Percentiles rank a stretch among this genome's conserved stretches.
phyloP scores from a whole-genome alignment of 306 rosid genomes.

The Cicer cuneatum region DNA sequence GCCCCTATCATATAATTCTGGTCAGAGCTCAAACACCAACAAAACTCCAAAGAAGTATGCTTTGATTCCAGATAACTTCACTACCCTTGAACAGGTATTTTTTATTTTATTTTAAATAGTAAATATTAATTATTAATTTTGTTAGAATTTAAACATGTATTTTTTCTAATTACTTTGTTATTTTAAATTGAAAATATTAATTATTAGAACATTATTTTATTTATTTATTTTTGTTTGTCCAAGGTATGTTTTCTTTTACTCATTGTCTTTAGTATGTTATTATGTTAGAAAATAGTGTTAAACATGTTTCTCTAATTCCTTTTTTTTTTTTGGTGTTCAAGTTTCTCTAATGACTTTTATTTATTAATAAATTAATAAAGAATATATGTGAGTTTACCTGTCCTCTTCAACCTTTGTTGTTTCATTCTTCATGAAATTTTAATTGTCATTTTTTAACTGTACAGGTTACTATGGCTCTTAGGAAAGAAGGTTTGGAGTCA shows the following conservation, averaged over 20 bases:
- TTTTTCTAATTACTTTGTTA: not conserved
- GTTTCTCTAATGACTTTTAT: too few species aligned
- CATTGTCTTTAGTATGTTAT: too few species aligned
- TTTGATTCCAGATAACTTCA: slow-evolving; percentile 64
- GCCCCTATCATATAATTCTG: not conserved
- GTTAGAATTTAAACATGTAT: too few species aligned
- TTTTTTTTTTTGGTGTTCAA: too few species aligned
- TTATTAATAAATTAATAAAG: too few species aligned
- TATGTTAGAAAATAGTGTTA: too few species aligned
- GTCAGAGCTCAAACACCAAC: slow-evolving; percentile 31
- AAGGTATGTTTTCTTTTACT: too few species aligned
- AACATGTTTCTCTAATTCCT: too few species aligned
- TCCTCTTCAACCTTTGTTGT: too few species aligned
- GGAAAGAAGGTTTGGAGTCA: slow-evolving; percentile 85
- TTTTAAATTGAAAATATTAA: not conserved
- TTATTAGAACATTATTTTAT: not conserved
- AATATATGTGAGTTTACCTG: too few species aligned
- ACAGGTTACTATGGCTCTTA: slow-evolving; percentile 74
- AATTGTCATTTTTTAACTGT: slow-evolving; percentile 5
- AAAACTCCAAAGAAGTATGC: slow-evolving; percentile 55
- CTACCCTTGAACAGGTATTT: slow-evolving; percentile 66
- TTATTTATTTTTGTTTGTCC: too few species aligned
- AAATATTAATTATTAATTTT: not conserved
- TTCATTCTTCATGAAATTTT: not conserved
- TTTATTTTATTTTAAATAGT: not conserved